Base-by-base conservation (phyloP, 768 basidiomycete genomes). In the Leccinum broughii region DNA sequence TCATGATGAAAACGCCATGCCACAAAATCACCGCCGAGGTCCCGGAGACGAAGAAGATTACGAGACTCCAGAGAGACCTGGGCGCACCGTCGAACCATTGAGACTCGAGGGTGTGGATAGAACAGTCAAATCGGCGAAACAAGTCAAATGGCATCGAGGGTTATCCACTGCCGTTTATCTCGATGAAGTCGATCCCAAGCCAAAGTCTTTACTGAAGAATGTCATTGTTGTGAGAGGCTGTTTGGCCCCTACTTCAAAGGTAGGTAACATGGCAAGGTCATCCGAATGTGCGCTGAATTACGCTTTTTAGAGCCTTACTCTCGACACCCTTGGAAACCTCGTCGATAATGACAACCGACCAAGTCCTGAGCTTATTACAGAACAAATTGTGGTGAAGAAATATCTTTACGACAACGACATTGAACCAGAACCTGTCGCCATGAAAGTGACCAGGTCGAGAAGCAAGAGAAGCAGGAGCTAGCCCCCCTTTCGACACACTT, bases 11-110 rank as follows among this genome's bases (percentile, higher is more conserved):
- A 66, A 66, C 35, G 62, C 74, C 62, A 49, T 62, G 60, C 56
- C 53, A 54, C 56, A 62, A 56, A 74, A 72, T 62, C 89, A 92
- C 74, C 74, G 71, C 55, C 77, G 85, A 66, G 92, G 86, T 2
- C 83, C 91, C 4, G 92, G 92, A 2, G 92, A 94, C 26, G 90
- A 92, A 28, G 91, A 88, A 65, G 90, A 91, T 60, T 92, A 91
- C 64, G 80, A 81, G 66, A 89, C 88, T 11, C 90, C 90, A 3
- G 77, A 81, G 50, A 76, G 76, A 64, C 74, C 76, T 37, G 75
- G 75, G 28, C 73, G 76, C 51, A 72, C 74, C 39, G 56, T 73
- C 56, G 85, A 83, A 71, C 71, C 77, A 15, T 70, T 76, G 20
- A 72, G 75, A 55, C 77, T 76, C 35, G 70, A 64, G 15, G 77